These are phyloP conservation scores for Cyclocybe aegerita DNA, from an alignment of 768 basidiomycete species.

Conservation along the genomic window DNA sequence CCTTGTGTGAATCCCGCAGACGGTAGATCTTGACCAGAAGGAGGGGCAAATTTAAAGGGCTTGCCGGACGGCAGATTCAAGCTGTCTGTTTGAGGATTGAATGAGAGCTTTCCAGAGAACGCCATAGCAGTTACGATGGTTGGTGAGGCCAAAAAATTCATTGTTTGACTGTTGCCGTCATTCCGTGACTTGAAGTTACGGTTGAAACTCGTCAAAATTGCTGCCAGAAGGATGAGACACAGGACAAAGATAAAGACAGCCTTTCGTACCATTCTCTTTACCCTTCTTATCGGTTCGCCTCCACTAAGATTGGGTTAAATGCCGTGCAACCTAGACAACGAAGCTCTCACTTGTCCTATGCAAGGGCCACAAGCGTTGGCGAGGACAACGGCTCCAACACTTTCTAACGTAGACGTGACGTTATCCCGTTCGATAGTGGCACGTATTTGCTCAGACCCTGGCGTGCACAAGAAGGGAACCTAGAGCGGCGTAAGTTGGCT, in stretches of 20 bases:
- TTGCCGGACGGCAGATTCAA: constrained; percentile 66
- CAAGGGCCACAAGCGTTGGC: constrained; percentile 99
- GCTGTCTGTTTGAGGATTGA: constrained; percentile 88
- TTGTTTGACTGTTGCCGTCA: constrained; percentile 90
- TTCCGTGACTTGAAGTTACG: constrained; percentile 89
- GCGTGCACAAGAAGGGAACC: constrained; percentile 87
- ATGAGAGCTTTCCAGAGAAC: constrained; percentile 89
- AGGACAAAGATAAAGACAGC: background rate
- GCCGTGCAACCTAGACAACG: background rate
- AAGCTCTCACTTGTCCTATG: constrained; percentile 78
- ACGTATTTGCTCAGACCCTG: constrained; percentile 93
- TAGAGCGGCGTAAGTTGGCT: constrained; percentile 18
- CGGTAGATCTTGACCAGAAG: constrained; percentile 84
- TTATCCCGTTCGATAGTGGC: constrained; percentile 97
- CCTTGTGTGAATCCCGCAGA: constrained; percentile 78
- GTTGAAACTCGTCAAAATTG: constrained; percentile 97
- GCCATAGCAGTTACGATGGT: constrained; percentile 98
- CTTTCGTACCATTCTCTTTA: constrained; percentile 80
- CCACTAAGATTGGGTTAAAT: constrained; percentile 56
- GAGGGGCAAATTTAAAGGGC: constrained; percentile 82
- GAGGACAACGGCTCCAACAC: constrained; percentile 90
- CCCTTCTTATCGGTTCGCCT: constrained; percentile 85
- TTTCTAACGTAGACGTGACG: constrained; percentile 76
- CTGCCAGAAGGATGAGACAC: constrained; percentile 37
- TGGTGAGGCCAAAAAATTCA: constrained; percentile 98